Evolutionary conservation across 768 basidiomycete species (phyloP).

Genomic region (Suillus plorans): DNA sequence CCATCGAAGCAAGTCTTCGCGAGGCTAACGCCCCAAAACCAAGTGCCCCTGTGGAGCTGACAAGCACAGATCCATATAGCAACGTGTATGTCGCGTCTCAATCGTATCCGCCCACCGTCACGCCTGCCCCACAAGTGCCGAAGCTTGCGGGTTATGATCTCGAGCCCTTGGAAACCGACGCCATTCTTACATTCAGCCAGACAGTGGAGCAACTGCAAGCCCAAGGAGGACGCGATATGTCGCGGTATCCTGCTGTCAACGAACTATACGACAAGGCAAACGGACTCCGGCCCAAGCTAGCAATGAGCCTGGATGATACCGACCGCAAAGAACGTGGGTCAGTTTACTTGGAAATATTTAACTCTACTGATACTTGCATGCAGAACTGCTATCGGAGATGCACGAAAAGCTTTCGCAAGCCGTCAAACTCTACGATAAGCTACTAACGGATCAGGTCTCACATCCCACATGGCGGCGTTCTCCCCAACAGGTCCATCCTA

Average conservation of each 20-base stretch:
- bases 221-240: slow-evolving; percentile 74
- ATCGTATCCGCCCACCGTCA: slow-evolving; percentile 42
- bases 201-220: slow-evolving; percentile 82
- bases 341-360: slow-evolving; percentile 10
- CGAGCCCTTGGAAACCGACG: slow-evolving; percentile 77
- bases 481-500: slow-evolving; percentile 15
- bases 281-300: slow-evolving; percentile 76
- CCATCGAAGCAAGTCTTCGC: slow-evolving; percentile 92
- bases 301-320: slow-evolving; percentile 80
- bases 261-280: slow-evolving; percentile 85
- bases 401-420: slow-evolving; percentile 91
- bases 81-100: slow-evolving; percentile 38
- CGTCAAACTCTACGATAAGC: slow-evolving; percentile 86
- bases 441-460: slow-evolving; percentile 81
- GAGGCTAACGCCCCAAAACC: slow-evolving; percentile 79
- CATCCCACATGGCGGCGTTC: slow-evolving; percentile 62
- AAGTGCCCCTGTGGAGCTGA: slow-evolving; percentile 68
- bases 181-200: slow-evolving; percentile 88
- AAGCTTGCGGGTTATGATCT: slow-evolving; percentile 79
- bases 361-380: background rate
- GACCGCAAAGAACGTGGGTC: slow-evolving; percentile 79
- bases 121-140: slow-evolving; percentile 41
- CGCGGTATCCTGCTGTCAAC: slow-evolving; percentile 79
- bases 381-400: slow-evolving; percentile 91
- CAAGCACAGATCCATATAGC: slow-evolving; percentile 48